Conservation (phyloP, 768 basidiomycete genomes). For the Paxillus involutus region DNA sequence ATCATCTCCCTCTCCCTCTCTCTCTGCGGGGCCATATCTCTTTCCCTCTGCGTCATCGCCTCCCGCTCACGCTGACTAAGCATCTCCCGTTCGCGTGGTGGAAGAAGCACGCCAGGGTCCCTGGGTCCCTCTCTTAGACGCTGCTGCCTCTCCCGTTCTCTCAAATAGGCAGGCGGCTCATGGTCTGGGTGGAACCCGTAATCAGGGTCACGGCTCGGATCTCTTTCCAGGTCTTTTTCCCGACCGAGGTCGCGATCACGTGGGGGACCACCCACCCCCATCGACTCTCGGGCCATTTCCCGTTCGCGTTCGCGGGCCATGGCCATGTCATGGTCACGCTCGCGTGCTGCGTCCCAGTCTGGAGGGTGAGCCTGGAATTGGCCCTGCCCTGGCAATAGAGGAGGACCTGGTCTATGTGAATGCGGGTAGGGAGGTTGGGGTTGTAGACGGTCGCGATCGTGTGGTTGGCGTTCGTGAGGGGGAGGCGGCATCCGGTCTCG, state of each 20-base stretch:
- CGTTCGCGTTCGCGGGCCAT: conserved; percentile 15
- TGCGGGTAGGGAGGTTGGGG: conserved; percentile 21
- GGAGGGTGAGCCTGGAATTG: conserved; percentile 30
- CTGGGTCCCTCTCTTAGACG: conserved; percentile 16
- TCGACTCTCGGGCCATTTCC: background rate
- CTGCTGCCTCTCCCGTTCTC: conserved; percentile 22
- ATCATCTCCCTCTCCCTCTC: conserved; percentile 23
- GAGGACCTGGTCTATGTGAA: conserved; percentile 16
- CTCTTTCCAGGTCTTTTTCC: conserved; percentile 24
- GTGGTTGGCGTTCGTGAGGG: conserved; percentile 22
- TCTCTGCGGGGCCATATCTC: conserved; percentile 23
- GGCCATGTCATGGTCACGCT: conserved; percentile 20
- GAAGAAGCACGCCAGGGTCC: conserved; percentile 15
- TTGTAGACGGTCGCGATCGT: conserved; percentile 29
- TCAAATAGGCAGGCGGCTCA: conserved; percentile 19
- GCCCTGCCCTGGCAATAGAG: conserved; percentile 29
- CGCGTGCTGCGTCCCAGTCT: conserved; percentile 26
- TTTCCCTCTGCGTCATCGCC: conserved; percentile 11
- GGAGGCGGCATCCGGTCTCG: conserved; percentile 26
- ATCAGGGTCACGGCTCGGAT: conserved; percentile 24
- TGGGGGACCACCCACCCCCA: conserved; percentile 16
- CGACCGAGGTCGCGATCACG: conserved; percentile 18
- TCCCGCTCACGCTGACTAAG: background rate
- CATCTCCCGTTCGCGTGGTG: conserved; percentile 26
- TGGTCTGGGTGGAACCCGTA: conserved; percentile 23